These are phyloP conservation scores for Xylaria sp. DNA, from an alignment of 2,329 filamentous ascomycete species.

Conservation along the genomic window DNA sequence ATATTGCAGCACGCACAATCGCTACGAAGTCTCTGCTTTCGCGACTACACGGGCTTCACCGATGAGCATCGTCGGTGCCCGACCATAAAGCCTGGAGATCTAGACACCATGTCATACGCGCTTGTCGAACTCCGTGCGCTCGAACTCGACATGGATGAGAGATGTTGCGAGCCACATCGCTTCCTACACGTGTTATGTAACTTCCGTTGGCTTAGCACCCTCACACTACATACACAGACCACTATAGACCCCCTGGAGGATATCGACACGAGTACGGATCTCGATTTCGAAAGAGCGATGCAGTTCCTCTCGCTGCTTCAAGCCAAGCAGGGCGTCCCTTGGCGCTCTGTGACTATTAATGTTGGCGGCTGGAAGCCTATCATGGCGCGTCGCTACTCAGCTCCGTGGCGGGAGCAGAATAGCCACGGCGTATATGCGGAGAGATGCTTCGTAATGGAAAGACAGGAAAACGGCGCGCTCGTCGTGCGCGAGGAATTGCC, in stretches of 20 bases:
- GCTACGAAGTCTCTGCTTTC: slow-evolving; percentile 55
- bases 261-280: slow-evolving; percentile 47
- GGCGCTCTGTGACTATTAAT: slow-evolving; percentile 58
- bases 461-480: slow-evolving; percentile 35
- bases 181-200: slow-evolving; percentile 55
- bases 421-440: slow-evolving; percentile 59
- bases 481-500: slow-evolving; percentile 43
- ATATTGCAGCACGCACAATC: slow-evolving; percentile 54
- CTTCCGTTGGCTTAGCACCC: slow-evolving; percentile 55
- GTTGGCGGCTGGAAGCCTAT: slow-evolving; percentile 60
- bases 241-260: slow-evolving; percentile 49
- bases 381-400: slow-evolving; percentile 57
- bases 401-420: slow-evolving; percentile 56
- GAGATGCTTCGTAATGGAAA: slow-evolving; percentile 58
- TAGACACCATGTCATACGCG: slow-evolving; percentile 50
- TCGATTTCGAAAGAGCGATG: slow-evolving; percentile 53
- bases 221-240: slow-evolving; percentile 60
- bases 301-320: slow-evolving; percentile 51
- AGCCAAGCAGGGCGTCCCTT: slow-evolving; percentile 48
- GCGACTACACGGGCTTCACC: slow-evolving; percentile 59
- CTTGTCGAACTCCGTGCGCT: slow-evolving; percentile 54
- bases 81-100: slow-evolving; percentile 52
- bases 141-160: slow-evolving; percentile 61
- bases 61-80: slow-evolving; percentile 57
- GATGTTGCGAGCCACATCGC: slow-evolving; percentile 49